Evolutionary conservation across 768 basidiomycete genomes (phyloP).

Genomic region (Tulasnella calospora): DNA sequence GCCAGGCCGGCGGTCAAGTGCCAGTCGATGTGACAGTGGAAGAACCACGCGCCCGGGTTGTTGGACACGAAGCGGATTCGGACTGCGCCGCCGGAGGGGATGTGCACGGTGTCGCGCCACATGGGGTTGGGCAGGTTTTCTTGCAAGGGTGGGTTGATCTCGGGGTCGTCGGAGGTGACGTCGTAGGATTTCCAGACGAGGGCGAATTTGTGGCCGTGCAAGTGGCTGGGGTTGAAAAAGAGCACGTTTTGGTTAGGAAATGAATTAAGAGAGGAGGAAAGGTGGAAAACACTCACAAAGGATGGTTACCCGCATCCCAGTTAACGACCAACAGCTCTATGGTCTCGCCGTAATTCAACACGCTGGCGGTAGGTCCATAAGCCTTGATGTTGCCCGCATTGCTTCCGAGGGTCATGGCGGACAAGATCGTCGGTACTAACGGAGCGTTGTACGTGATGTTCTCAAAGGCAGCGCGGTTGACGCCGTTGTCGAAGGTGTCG

Average conservation of each 20-base stretch:
- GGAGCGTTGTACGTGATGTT: conserved; percentile 39
- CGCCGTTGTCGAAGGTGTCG: conserved; percentile 80
- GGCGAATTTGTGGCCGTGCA: conserved; percentile 85
- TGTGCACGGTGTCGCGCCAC: conserved; percentile 81
- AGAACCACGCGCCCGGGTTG: conserved; percentile 88
- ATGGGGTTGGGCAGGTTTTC: conserved; percentile 83
- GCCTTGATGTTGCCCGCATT: conserved; percentile 62
- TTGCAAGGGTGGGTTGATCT: conserved; percentile 65
- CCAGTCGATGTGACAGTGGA: conserved; percentile 52
- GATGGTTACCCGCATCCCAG: conserved; percentile 60
- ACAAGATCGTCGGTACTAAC: conserved; percentile 70
- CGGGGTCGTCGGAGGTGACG: conserved; percentile 66
- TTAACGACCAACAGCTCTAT: conserved; percentile 40
- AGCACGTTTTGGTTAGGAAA: conserved; percentile 1
- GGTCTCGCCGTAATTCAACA: conserved; percentile 65
- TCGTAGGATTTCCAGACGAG: conserved; percentile 68
- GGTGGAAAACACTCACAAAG: conserved; percentile 56
- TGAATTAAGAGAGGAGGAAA: conserved; percentile 19
- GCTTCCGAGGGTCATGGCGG: conserved; percentile 65
- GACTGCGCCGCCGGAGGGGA: conserved; percentile 57
- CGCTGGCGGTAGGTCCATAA: conserved; percentile 67
- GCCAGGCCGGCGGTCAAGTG: conserved; percentile 62
- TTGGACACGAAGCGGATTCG: conserved; percentile 79
- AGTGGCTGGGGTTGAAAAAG: conserved; percentile 52
- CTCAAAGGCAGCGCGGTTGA: conserved; percentile 65